phyloP scores from a whole-genome alignment of 441 rosid genomes.

The Aquilaria agallochum region DNA sequence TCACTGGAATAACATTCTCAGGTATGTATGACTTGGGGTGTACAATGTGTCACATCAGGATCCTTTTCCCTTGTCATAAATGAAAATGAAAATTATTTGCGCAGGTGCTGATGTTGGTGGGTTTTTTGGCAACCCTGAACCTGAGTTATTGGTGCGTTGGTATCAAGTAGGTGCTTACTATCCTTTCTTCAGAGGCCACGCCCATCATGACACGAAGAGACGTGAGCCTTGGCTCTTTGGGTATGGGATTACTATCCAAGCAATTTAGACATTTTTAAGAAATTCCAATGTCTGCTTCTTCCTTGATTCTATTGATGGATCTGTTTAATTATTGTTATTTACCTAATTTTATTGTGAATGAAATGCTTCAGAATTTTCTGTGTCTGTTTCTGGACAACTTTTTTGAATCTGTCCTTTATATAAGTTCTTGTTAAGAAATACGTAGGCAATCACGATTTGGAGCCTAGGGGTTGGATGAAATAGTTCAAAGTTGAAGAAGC shows the following conservation, averaged over 20 bases:
- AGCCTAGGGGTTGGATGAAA: no score
- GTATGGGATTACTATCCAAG: slow-evolving; percentile 30
- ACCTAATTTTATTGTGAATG: no score
- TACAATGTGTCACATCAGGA: neutral
- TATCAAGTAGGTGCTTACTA: slow-evolving; percentile 98
- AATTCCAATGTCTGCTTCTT: slow-evolving; percentile 6
- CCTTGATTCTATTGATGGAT: neutral
- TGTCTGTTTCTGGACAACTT: no score
- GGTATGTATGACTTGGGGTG: slow-evolving; percentile 36
- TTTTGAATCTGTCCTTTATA: no score
- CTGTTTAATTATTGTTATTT: no score
- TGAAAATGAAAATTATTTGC: slow-evolving; percentile 15
- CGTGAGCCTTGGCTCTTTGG: slow-evolving; percentile 99
- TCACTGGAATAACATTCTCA: slow-evolving; percentile 82
- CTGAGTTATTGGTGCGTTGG: slow-evolving; percentile 94
- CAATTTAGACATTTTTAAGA: neutral
- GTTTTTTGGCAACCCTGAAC: slow-evolving; percentile 94
- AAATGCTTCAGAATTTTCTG: no score
- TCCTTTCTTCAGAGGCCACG: slow-evolving; percentile 98
- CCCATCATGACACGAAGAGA: slow-evolving; percentile 97
- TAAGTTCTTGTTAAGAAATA: no score
- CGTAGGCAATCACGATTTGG: no score
- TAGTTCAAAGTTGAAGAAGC: no score
- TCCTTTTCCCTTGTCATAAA: neutral
- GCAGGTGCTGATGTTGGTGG: slow-evolving; percentile 99